These are phyloP conservation scores for Catunica adiposa DNA, from an alignment of 2,329 filamentous ascomycete genomes.

Conservation along the genomic window DNA sequence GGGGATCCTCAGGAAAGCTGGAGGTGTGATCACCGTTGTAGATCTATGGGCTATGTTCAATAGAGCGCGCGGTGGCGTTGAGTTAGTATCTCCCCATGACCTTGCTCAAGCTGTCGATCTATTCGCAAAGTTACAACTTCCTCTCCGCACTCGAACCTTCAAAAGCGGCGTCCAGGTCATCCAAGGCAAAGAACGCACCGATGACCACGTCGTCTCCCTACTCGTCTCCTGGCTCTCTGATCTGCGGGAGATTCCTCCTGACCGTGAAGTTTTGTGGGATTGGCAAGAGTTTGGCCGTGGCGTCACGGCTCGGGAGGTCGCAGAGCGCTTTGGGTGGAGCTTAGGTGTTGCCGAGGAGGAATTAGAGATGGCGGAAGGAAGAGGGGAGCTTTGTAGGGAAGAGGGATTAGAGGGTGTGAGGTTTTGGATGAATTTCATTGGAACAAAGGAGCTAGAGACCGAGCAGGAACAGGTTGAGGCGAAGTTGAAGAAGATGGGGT, in stretches of 20 bases:
- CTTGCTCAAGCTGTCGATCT: slow-evolving; percentile 78
- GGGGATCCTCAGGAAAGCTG: slow-evolving; percentile 60
- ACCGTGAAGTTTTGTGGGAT: slow-evolving; percentile 54
- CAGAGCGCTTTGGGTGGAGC: slow-evolving; percentile 89
- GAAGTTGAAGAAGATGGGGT: slow-evolving; percentile 28
- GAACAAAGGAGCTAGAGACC: slow-evolving; percentile 23
- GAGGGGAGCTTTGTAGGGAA: slow-evolving; percentile 72
- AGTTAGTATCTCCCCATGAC: slow-evolving; percentile 79
- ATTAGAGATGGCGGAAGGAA: slow-evolving; percentile 91
- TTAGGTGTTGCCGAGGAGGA: slow-evolving; percentile 91
- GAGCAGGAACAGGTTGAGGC: slow-evolving; percentile 29
- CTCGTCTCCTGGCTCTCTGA: slow-evolving; percentile 56
- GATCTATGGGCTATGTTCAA: slow-evolving; percentile 95
- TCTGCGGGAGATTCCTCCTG: slow-evolving; percentile 48
- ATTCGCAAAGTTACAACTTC: slow-evolving; percentile 77
- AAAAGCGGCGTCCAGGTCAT: slow-evolving; percentile 90
- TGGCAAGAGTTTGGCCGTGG: slow-evolving; percentile 65
- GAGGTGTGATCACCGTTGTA: slow-evolving; percentile 76
- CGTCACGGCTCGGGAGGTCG: slow-evolving; percentile 76
- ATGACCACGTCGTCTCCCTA: slow-evolving; percentile 70
- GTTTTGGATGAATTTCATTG: slow-evolving; percentile 76
- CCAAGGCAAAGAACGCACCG: slow-evolving; percentile 71
- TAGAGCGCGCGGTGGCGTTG: slow-evolving; percentile 77
- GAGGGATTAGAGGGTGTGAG: slow-evolving; percentile 78
- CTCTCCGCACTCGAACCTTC: slow-evolving; percentile 74